These are phyloP conservation scores for Hysterium pulicare DNA, from an alignment of 2,329 filamentous ascomycete species.

Conservation along the genomic window DNA sequence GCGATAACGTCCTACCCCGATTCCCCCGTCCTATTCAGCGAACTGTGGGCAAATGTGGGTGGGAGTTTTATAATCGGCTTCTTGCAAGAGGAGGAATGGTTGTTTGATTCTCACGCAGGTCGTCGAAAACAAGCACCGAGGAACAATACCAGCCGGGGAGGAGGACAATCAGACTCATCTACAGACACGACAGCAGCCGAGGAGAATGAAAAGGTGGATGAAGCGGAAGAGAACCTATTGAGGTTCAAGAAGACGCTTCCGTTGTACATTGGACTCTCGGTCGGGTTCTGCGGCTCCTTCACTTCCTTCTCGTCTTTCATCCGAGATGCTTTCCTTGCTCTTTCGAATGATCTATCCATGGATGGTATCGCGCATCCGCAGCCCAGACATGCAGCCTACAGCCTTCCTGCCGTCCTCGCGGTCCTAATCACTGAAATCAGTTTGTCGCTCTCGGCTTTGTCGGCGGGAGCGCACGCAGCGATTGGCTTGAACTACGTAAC, in stretches of 20 bases:
- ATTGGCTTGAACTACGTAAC: conserved; percentile 55
- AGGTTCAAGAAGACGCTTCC: conserved; percentile 72
- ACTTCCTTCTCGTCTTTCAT: conserved; percentile 84
- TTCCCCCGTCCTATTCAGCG: conserved; percentile 68
- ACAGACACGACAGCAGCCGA: conserved; percentile 12
- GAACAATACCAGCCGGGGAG: conserved; percentile 58
- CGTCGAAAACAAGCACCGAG: too few relatives aligned
- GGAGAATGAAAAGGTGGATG: conserved; percentile 47
- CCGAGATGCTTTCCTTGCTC: conserved; percentile 69
- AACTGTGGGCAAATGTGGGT: conserved; percentile 83
- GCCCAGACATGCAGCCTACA: conserved; percentile 68
- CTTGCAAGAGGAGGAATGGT: conserved; percentile 69
- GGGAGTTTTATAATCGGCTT: conserved; percentile 85
- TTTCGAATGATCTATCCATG: conserved; percentile 62
- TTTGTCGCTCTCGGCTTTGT: conserved; percentile 66
- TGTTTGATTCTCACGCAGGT: too few relatives aligned
- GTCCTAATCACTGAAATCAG: conserved; percentile 70
- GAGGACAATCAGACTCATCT: conserved; percentile 31
- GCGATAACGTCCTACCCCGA: conserved; percentile 76
- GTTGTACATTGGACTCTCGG: conserved; percentile 76
- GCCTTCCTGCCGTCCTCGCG: conserved; percentile 75
- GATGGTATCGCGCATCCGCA: conserved; percentile 20
- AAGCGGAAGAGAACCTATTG: conserved; percentile 22
- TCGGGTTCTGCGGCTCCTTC: conserved; percentile 81
- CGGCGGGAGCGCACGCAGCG: conserved; percentile 74